phyloP scores from a whole-genome alignment of 1,284 basidiomycete species.

The Psilocybe mexicana region DNA sequence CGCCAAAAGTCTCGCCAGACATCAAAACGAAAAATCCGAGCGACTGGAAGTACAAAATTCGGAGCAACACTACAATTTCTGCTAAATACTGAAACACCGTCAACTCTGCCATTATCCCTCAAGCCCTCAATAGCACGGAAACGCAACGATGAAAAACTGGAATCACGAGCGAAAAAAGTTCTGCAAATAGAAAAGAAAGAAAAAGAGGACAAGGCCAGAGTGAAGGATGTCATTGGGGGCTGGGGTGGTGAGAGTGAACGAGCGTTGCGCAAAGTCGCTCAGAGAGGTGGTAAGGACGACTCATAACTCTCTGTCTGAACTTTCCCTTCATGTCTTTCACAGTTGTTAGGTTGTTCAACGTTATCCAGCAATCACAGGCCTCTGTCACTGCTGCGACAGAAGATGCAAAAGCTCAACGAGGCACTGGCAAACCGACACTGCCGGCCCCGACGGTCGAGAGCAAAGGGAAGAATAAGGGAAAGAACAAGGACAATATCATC shows the following conservation, averaged over 20 bases:
- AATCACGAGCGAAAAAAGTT: slow-evolving; percentile 66
- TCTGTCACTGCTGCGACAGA: slow-evolving; percentile 51
- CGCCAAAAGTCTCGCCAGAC: slow-evolving; percentile 73
- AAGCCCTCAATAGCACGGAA: slow-evolving; percentile 70
- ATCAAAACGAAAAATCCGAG: slow-evolving; percentile 75
- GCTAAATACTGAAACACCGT: slow-evolving; percentile 66
- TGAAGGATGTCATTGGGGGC: slow-evolving; percentile 77
- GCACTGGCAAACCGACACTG: slow-evolving; percentile 71
- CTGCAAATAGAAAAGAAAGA: slow-evolving; percentile 72
- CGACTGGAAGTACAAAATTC: slow-evolving; percentile 72
- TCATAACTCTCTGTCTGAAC: background rate
- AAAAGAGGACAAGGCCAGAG: slow-evolving; percentile 70
- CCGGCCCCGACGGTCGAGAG: slow-evolving; percentile 57
- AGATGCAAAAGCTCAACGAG: slow-evolving; percentile 59
- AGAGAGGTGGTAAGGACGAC: slow-evolving; percentile 68
- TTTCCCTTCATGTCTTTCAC: slow-evolving; percentile 7
- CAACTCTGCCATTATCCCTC: slow-evolving; percentile 67
- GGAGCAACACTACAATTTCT: slow-evolving; percentile 71
- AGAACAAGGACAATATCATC: slow-evolving; percentile 53
- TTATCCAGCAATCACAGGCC: slow-evolving; percentile 75
- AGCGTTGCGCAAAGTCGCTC: slow-evolving; percentile 76
- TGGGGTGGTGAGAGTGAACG: slow-evolving; percentile 82
- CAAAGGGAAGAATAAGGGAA: slow-evolving; percentile 50
- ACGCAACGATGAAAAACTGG: slow-evolving; percentile 72
- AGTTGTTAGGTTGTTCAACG: slow-evolving; percentile 85